Evolutionary conservation across 2,329 filamentous ascomycete genomes (phyloP).

Genomic region (Waltergamsia citrina): DNA sequence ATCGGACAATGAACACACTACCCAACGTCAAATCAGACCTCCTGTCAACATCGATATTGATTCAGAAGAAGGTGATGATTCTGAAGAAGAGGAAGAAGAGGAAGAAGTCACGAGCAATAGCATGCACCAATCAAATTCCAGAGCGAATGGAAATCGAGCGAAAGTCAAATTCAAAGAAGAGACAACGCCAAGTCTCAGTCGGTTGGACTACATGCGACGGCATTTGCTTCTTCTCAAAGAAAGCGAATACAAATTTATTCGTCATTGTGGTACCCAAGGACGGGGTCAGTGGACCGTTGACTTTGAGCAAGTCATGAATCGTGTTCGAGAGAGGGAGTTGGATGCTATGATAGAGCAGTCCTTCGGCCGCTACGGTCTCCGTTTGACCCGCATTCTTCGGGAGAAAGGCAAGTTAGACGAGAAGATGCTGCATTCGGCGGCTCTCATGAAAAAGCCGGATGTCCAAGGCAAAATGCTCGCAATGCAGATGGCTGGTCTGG

Average conservation of each 20-base stretch:
- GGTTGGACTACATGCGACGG: slow-evolving; percentile 53
- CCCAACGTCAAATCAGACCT: neutral
- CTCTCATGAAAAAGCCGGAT: slow-evolving; percentile 76
- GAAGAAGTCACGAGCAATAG: slow-evolving; percentile 13
- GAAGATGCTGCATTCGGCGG: slow-evolving; percentile 71
- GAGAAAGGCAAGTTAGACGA: slow-evolving; percentile 93
- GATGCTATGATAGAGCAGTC: slow-evolving; percentile 72
- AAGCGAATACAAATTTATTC: slow-evolving; percentile 59
- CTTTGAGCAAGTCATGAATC: slow-evolving; percentile 62
- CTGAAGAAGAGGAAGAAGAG: slow-evolving; percentile 18
- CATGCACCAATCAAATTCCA: slow-evolving; percentile 14
- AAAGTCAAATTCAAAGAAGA: slow-evolving; percentile 45
- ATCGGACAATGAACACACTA: slow-evolving; percentile 11
- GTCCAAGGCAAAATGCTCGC: slow-evolving; percentile 76
- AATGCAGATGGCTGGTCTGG: slow-evolving; percentile 77
- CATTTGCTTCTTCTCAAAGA: slow-evolving; percentile 67
- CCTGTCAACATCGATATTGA: neutral
- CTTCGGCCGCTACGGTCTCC: slow-evolving; percentile 67
- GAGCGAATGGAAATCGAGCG: slow-evolving; percentile 24
- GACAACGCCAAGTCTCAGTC: slow-evolving; percentile 27
- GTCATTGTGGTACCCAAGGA: slow-evolving; percentile 52
- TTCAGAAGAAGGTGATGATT: slow-evolving; percentile 16
- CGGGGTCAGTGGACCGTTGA: slow-evolving; percentile 76
- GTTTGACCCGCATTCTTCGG: slow-evolving; percentile 76
- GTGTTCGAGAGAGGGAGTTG: slow-evolving; percentile 67